Evolutionary conservation across 2,329 filamentous ascomycete species (phyloP).

Genomic region (Zasmidium citrigriseum): DNA sequence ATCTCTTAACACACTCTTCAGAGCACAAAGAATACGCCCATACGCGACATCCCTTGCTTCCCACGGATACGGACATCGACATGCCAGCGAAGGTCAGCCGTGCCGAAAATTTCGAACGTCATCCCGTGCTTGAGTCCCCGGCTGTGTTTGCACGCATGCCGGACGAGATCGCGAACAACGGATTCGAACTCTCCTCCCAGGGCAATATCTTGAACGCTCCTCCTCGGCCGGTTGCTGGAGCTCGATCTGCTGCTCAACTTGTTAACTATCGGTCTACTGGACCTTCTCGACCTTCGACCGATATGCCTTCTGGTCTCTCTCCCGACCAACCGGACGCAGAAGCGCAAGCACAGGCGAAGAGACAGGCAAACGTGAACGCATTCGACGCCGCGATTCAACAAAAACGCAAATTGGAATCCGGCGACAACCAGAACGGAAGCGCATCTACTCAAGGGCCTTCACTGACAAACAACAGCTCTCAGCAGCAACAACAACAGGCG

Average conservation of each 20-base stretch:
- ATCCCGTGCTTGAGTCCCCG: not conserved
- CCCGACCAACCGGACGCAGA: too few species aligned
- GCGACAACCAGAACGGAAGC: not conserved
- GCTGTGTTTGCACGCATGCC: conserved; percentile 13
- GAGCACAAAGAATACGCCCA: not conserved
- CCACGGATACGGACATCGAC: not conserved
- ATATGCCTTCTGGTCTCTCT: too few species aligned
- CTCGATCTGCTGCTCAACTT: too few species aligned
- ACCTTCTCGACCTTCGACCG: too few species aligned
- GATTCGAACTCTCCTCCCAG: not conserved
- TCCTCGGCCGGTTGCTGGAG: too few species aligned
- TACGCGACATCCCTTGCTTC: not conserved
- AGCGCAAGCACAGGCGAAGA: too few species aligned
- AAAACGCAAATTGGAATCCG: not conserved
- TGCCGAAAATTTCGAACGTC: not conserved
- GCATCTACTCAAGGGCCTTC: not conserved
- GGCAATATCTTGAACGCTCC: not conserved
- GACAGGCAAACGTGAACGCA: too few species aligned
- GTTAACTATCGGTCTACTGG: too few species aligned
- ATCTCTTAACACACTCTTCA: not conserved
- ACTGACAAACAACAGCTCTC: conserved; percentile 11
- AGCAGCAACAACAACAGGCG: conserved; percentile 18
- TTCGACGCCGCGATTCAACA: too few species aligned
- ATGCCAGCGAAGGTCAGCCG: not conserved
- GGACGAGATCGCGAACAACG: conserved; percentile 11